Evolutionary conservation across 1,284 basidiomycete genomes (phyloP).

Genomic region (Erythrobasidium hasegawianum): DNA sequence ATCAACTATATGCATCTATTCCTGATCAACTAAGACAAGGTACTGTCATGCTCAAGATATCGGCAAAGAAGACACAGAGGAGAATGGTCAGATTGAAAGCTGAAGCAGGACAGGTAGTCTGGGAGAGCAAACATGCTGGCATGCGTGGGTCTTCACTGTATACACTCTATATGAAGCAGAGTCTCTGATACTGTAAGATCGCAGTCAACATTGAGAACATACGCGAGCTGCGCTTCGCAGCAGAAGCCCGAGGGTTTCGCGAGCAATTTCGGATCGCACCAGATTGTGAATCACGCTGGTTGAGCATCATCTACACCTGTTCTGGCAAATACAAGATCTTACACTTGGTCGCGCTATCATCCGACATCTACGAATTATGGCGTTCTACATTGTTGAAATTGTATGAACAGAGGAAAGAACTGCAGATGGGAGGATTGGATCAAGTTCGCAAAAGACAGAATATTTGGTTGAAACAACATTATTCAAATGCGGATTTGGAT

Average conservation of each 20-base stretch:
- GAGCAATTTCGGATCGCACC: slow-evolving; percentile 62
- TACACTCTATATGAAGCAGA: no score
- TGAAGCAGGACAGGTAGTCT: slow-evolving; percentile 74
- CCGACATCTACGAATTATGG: slow-evolving; percentile 61
- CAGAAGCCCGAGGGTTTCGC: slow-evolving; percentile 71
- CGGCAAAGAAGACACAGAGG: slow-evolving; percentile 62
- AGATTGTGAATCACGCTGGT: slow-evolving; percentile 52
- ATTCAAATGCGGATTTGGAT: slow-evolving; percentile 63
- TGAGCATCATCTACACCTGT: slow-evolving; percentile 57
- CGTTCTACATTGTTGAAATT: slow-evolving; percentile 52
- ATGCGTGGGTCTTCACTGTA: slow-evolving; percentile 58
- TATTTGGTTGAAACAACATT: slow-evolving; percentile 77
- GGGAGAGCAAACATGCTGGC: slow-evolving; percentile 72
- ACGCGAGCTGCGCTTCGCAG: slow-evolving; percentile 79
- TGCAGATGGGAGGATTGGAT: slow-evolving; percentile 48
- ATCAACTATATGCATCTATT: slow-evolving; percentile 34
- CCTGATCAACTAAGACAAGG: slow-evolving; percentile 29
- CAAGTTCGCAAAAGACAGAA: slow-evolving; percentile 60
- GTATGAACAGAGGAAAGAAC: slow-evolving; percentile 44
- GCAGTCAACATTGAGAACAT: slow-evolving; percentile 84
- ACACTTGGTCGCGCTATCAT: slow-evolving; percentile 75
- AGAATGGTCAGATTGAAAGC: slow-evolving; percentile 70
- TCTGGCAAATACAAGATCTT: slow-evolving; percentile 83
- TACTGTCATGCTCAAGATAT: slow-evolving; percentile 49
- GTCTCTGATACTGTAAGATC: no score